These are phyloP conservation scores for Entomophthora muscae DNA, from an alignment of 371 early-diverging fungal genomes.

Conservation along the genomic window DNA sequence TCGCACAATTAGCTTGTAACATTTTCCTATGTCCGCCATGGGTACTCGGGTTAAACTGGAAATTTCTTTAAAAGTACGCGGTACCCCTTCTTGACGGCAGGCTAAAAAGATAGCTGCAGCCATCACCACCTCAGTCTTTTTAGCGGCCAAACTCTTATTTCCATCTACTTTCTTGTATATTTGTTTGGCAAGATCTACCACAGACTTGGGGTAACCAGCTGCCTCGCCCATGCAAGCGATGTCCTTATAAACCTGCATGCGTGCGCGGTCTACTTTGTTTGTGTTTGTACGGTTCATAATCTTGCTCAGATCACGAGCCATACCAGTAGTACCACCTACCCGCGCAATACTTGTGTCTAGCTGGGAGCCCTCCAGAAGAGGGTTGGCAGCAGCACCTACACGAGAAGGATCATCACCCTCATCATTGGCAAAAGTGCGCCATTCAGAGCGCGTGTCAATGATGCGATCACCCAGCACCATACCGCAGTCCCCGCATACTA, in stretches of 20 bases:
- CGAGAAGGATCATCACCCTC: constrained; percentile 96
- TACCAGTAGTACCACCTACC: constrained; percentile 61
- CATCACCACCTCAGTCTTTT: constrained; percentile 78
- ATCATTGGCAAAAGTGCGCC: constrained; percentile 97
- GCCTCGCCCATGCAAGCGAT: constrained; percentile 87
- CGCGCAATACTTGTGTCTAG: constrained; percentile 81
- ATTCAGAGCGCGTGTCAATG: constrained; percentile 97
- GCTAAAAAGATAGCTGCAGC: constrained; percentile 97
- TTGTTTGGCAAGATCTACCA: constrained; percentile 89
- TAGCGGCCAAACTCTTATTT: constrained; percentile 77
- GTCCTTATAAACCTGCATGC: constrained; percentile 82
- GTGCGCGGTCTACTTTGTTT: constrained; percentile 53
- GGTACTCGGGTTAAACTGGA: constrained; percentile 85
- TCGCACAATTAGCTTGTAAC: constrained; percentile 56
- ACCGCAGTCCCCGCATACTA: constrained; percentile 97
- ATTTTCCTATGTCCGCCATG: constrained; percentile 78
- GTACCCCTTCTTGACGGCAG: constrained; percentile 79
- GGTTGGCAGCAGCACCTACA: constrained; percentile 93
- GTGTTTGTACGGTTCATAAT: constrained; percentile 55
- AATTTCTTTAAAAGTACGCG: constrained; percentile 97
- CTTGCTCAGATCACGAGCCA: constrained; percentile 51
- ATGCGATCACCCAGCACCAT: constrained; percentile 91
- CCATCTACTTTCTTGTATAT: constrained; percentile 80
- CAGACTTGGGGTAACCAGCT: constrained; percentile 65
- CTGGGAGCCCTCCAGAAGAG: constrained; percentile 68